A percentile compares a stretch with the other conserved stretches of the same genome.
Evolutionary conservation across 495 filamentous ascomycete species (phyloP).

Genomic region (Penicillium macrosclerotiorum): DNA sequence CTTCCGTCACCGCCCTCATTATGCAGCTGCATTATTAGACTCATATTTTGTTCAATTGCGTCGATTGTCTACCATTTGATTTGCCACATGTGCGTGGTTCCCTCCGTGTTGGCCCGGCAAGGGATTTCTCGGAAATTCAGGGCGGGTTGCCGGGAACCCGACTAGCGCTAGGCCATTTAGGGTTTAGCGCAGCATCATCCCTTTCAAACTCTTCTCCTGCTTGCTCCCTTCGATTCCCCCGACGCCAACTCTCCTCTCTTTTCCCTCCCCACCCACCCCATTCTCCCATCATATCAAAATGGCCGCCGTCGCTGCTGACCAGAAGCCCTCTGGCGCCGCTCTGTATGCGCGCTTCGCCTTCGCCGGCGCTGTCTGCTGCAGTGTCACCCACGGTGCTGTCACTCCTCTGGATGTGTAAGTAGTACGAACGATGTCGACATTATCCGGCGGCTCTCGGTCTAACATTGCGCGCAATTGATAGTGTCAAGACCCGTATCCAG

Average conservation of each 20-base stretch:
- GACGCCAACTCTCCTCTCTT: constrained; percentile 18
- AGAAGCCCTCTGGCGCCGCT: constrained; percentile 4
- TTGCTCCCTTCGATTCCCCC: constrained; percentile 19
- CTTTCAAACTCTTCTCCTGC: constrained; percentile 33
- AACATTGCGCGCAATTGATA: constrained; percentile 29
- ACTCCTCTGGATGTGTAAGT: constrained; percentile 98
- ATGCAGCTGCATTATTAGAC: too few species aligned
- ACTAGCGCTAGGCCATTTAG: constrained; percentile 8
- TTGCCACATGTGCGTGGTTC: too few species aligned
- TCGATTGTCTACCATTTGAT: too few species aligned
- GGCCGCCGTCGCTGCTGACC: constrained; percentile 37
- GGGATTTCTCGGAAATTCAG: background rate
- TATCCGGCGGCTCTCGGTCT: background rate
- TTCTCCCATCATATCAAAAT: constrained; percentile 32
- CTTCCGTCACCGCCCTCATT: too few species aligned
- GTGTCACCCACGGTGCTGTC: constrained; percentile 86
- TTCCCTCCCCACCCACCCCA: constrained; percentile 16
- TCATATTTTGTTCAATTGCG: too few species aligned
- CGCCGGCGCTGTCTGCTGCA: constrained; percentile 88
- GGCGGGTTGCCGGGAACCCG: constrained; percentile 13
- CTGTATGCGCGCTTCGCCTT: constrained; percentile 87
- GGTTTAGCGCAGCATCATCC: constrained; percentile 24
- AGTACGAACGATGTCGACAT: constrained; percentile 1
- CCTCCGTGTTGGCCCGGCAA: constrained; percentile 4
- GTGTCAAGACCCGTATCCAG: constrained; percentile 94